Base-by-base conservation (phyloP, 2,329 filamentous ascomycete species). In the Calonectria multiphialidica region DNA sequence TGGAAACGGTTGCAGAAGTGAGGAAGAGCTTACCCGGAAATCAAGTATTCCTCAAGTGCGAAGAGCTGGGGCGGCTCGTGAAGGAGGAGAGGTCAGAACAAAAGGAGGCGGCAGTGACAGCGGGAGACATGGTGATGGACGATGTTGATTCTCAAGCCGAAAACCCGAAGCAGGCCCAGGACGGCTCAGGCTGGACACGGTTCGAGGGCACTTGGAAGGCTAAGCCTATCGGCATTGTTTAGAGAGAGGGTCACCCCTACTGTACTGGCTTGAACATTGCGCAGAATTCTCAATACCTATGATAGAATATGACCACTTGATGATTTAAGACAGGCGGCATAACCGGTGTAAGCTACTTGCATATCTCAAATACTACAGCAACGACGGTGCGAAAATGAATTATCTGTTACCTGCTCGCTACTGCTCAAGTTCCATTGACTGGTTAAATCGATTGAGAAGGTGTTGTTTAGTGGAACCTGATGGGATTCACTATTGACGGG, bases 211-310 rank as follows among this genome's bases (percentile, higher is more conserved):
- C 83, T 2, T 92, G 90, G 90, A 87, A 86, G 70, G 86, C 90
- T 12, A 90, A 88, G 76, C 90, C 90, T 0, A 91, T 92, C 75
- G 90, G 90, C 6, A 83, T 88, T 65, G 85, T 88, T 10, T 91
- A 77, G 83, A 18, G 10, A 25, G 30, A 23, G n/a, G n/a, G 10
- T 3, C 33, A 40, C 13, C 3, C 16, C 6, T 57, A 21, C 9
- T 37, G 13, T 37, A 15, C 33, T 35, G n/a, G n/a, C n/a, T 30
- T 55, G 18, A n/a, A 5, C 16, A 23, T 30, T 30, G 9, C 3
- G 18, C 21, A 44, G 37, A 28, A 61, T 15, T 6, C 42, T 61
- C 64, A 64, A 78, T 77, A 74, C 73, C 74, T 59, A 30, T n/a
- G 30, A 66, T 55, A 16, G 35, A 45, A 50, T 28, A 55, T 37